phyloP scores from a whole-genome alignment of 495 filamentous ascomycete genomes.

The Xylaria grammica region DNA sequence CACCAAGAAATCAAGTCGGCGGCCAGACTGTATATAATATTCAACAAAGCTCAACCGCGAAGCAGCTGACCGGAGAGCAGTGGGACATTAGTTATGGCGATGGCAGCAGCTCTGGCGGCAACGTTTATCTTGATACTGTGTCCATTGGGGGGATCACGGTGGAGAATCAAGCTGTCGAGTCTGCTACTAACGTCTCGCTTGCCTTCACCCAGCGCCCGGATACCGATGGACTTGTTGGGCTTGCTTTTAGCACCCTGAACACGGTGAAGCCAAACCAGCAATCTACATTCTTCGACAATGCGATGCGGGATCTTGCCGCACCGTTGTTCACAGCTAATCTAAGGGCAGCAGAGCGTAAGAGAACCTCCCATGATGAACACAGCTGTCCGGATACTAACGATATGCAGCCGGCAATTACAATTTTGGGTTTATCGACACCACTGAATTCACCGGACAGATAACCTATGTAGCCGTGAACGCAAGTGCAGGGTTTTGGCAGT shows the following conservation, averaged over 20 bases:
- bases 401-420: slow-evolving; percentile 61
- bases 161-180: slow-evolving; percentile 72
- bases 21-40: slow-evolving; percentile 65
- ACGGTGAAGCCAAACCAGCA: slow-evolving; percentile 65
- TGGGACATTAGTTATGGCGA: slow-evolving; percentile 82
- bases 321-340: slow-evolving; percentile 77
- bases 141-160: slow-evolving; percentile 73
- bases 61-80: slow-evolving; percentile 55
- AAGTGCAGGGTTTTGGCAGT: slow-evolving; percentile 74
- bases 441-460: slow-evolving; percentile 66
- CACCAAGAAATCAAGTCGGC: slow-evolving; percentile 44
- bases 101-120: slow-evolving; percentile 68
- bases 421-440: slow-evolving; percentile 66
- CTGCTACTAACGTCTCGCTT: slow-evolving; percentile 66
- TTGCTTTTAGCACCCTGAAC: slow-evolving; percentile 78
- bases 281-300: slow-evolving; percentile 79
- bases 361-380: background rate
- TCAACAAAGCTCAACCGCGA: slow-evolving; percentile 51
- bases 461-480: slow-evolving; percentile 65
- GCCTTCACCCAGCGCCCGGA: slow-evolving; percentile 65
- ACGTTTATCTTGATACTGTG: slow-evolving; percentile 78
- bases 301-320: slow-evolving; percentile 60
- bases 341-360: slow-evolving; percentile 62
- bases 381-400: background rate
- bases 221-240: slow-evolving; percentile 75